Percentiles rank a stretch among this genome's conserved stretches.
phyloP scores from a whole-genome alignment of 1,284 basidiomycete genomes.

The Naganishia sp. region DNA sequence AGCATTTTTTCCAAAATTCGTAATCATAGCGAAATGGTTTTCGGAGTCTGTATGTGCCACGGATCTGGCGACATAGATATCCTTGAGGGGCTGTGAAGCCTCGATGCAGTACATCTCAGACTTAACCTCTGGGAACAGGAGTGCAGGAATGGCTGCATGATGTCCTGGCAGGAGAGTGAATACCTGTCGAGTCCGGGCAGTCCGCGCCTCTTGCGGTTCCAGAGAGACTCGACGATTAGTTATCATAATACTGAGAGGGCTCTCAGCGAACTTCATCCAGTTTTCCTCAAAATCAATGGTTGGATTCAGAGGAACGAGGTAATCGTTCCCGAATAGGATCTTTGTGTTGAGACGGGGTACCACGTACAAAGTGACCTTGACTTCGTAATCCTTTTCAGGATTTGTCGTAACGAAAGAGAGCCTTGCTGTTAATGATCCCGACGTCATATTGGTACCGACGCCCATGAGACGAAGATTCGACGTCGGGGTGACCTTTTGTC shows the following conservation, averaged over 20 bases:
- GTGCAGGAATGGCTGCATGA: too few relatives aligned
- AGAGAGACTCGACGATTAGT: not conserved
- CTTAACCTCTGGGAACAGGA: too few relatives aligned
- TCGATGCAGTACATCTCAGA: not conserved
- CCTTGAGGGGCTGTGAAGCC: not conserved
- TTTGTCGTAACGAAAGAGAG: conserved; percentile 5
- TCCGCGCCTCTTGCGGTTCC: not conserved
- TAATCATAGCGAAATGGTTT: not conserved
- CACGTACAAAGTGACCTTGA: conserved; percentile 14
- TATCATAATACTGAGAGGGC: conserved; percentile 7
- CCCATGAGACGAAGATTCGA: conserved; percentile 14
- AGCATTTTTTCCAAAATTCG: not conserved
- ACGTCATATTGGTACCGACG: conserved; percentile 10
- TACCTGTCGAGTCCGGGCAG: not conserved
- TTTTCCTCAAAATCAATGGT: conserved; percentile 21
- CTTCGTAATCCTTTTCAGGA: not conserved
- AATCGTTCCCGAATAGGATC: conserved; percentile 31
- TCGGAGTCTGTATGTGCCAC: not conserved
- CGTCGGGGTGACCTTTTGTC: not conserved
- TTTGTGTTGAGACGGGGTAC: conserved; percentile 16
- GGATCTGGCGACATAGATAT: conserved; percentile 5
- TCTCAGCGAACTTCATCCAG: not conserved
- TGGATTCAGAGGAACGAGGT: conserved; percentile 22
- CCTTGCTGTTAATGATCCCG: conserved; percentile 1
- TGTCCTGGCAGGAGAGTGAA: not conserved